phyloP scores from a whole-genome alignment of 495 filamentous ascomycete species.

The Penicillium odoratum region DNA sequence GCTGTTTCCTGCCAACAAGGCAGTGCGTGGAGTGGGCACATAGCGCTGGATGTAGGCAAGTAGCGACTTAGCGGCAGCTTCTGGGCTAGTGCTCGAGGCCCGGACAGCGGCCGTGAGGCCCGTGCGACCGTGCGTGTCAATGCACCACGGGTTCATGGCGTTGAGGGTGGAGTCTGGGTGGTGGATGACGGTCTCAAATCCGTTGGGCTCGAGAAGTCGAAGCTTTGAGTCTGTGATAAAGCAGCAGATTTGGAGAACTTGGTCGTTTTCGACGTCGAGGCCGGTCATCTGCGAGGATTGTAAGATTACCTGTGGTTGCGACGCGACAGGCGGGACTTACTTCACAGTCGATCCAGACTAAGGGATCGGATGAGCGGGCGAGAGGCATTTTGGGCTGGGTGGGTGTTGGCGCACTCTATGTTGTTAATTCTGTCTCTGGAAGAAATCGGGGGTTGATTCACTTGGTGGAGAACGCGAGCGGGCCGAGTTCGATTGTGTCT shows the following conservation, averaged over 20 bases:
- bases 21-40: conserved; percentile 62
- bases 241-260: conserved; percentile 91
- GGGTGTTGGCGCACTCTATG: neutral
- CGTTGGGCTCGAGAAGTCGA: conserved; percentile 69
- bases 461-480: conserved; percentile 30
- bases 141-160: conserved; percentile 75
- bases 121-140: conserved; percentile 61
- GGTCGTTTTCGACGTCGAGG: conserved; percentile 72
- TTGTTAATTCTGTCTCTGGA: neutral
- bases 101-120: conserved; percentile 80
- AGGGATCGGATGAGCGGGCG: conserved; percentile 54
- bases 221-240: conserved; percentile 83
- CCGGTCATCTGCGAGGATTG: conserved; percentile 78
- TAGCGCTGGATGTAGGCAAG: conserved; percentile 73
- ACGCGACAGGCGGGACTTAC: conserved; percentile 40
- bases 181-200: conserved; percentile 80
- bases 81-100: conserved; percentile 67
- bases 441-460: conserved; percentile 6
- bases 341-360: conserved; percentile 92
- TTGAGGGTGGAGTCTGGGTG: conserved; percentile 69
- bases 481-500: conserved; percentile 9
- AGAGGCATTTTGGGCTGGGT: conserved; percentile 38
- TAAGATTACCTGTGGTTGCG: neutral
- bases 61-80: conserved; percentile 69
- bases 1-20: conserved; percentile 84